phyloP scores from a whole-genome alignment of 495 filamentous ascomycete genomes.

The Penicillium taxi region DNA sequence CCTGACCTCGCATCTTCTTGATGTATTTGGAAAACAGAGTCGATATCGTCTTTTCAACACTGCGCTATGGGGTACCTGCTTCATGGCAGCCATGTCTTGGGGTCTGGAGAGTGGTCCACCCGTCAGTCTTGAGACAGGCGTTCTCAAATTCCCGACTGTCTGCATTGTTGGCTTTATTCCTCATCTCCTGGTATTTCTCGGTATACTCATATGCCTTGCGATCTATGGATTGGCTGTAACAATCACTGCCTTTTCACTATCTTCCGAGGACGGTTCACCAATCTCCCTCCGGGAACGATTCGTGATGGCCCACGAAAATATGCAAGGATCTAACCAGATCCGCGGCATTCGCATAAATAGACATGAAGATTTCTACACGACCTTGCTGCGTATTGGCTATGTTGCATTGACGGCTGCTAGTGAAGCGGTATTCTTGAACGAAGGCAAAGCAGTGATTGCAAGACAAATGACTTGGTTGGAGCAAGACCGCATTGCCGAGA shows the following conservation, averaged over 20 bases:
- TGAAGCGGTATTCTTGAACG: slow-evolving; percentile 91
- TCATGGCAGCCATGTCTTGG: slow-evolving; percentile 72
- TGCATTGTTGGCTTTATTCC: slow-evolving; percentile 93
- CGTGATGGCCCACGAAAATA: slow-evolving; percentile 64
- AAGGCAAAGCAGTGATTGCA: slow-evolving; percentile 68
- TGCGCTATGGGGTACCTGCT: slow-evolving; percentile 79
- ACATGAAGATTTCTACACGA: slow-evolving; percentile 92
- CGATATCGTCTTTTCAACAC: slow-evolving; percentile 76
- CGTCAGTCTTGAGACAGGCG: slow-evolving; percentile 32
- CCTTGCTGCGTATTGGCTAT: slow-evolving; percentile 78
- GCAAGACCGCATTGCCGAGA: slow-evolving; percentile 64
- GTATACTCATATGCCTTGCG: slow-evolving; percentile 60
- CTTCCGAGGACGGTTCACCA: slow-evolving; percentile 28
- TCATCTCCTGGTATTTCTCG: slow-evolving; percentile 72
- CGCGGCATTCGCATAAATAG: slow-evolving; percentile 67
- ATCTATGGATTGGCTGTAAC: slow-evolving; percentile 73
- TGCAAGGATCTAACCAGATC: slow-evolving; percentile 84
- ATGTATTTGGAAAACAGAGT: slow-evolving; percentile 67
- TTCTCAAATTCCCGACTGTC: slow-evolving; percentile 82
- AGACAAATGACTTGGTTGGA: slow-evolving; percentile 87
- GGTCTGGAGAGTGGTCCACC: slow-evolving; percentile 55
- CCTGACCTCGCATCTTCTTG: slow-evolving; percentile 74
- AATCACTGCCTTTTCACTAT: slow-evolving; percentile 65
- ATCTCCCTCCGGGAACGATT: slow-evolving; percentile 49
- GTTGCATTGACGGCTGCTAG: slow-evolving; percentile 81